Percentiles rank a stretch among this genome's conserved stretches.
phyloP scores from a whole-genome alignment of 1,284 basidiomycete genomes.

The Ustilago curta region DNA sequence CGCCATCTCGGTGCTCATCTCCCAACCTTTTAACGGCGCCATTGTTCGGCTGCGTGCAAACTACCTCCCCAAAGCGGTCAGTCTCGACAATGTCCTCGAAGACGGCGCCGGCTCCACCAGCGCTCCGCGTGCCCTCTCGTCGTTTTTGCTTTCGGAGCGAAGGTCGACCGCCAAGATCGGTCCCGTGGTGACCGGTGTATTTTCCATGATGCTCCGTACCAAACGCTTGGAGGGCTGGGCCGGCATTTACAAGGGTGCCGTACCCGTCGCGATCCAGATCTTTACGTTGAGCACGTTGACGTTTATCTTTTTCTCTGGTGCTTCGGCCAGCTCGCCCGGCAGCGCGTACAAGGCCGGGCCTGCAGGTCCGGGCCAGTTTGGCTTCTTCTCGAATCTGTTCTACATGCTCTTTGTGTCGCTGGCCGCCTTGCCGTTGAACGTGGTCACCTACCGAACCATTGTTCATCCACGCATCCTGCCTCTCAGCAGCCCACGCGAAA shows the following conservation, averaged over 20 bases:
- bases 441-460: constrained; percentile 61
- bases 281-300: constrained; percentile 48
- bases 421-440: constrained; percentile 59
- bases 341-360: constrained; percentile 61
- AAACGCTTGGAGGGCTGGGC: constrained; percentile 65
- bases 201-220: constrained; percentile 60
- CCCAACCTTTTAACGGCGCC: constrained; percentile 63
- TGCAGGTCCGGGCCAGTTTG: constrained; percentile 56
- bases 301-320: constrained; percentile 54
- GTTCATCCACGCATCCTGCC: constrained; percentile 62
- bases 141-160: constrained; percentile 54
- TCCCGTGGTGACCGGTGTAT: constrained; percentile 63
- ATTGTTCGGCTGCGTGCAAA: constrained; percentile 66
- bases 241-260: constrained; percentile 64
- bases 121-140: constrained; percentile 44
- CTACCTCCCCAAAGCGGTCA: constrained; percentile 67
- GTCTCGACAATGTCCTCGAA: constrained; percentile 65
- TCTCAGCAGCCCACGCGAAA: constrained; percentile 37
- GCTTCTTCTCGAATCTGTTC: constrained; percentile 59
- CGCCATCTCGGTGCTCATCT: constrained; percentile 55
- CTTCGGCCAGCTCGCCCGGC: constrained; percentile 34
- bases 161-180: constrained; percentile 63
- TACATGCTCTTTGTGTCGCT: constrained; percentile 57
- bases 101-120: constrained; percentile 48
- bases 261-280: constrained; percentile 49